phyloP scores from a whole-genome alignment of 2,329 filamentous ascomycete species.

The Arthrobotrys pseudoclavata region DNA sequence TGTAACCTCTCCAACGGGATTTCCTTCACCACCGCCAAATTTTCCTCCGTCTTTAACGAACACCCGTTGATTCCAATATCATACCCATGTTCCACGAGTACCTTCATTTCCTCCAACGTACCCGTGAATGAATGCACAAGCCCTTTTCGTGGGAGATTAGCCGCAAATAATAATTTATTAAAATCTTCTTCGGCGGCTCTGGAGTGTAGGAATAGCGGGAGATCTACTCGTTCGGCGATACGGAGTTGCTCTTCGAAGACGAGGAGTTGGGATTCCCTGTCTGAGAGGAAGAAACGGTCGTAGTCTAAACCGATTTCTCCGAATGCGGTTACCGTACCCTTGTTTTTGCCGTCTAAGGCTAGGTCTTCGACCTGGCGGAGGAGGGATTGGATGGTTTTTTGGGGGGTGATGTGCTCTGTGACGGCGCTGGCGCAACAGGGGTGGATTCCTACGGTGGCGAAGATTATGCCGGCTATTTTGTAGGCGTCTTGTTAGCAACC shows the following conservation, averaged over 20 bases:
- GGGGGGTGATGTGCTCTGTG: conserved; percentile 70
- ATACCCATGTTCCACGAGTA: conserved; percentile 82
- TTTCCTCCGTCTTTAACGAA: conserved; percentile 93
- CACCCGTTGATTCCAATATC: conserved; percentile 97
- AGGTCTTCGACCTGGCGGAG: conserved; percentile 75
- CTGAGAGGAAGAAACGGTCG: conserved; percentile 86
- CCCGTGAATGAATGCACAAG: conserved; percentile 97
- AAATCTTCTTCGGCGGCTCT: conserved; percentile 90
- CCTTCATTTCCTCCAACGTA: conserved; percentile 83
- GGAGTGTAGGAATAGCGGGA: conserved; percentile 93
- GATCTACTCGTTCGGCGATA: conserved; percentile 79
- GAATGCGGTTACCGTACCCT: conserved; percentile 79
- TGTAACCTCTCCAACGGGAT: conserved; percentile 85
- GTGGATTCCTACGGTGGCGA: conserved; percentile 92
- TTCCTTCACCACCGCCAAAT: conserved; percentile 83
- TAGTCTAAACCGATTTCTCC: conserved; percentile 98
- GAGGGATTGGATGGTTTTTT: conserved; percentile 62
- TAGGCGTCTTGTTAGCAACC: neutral
- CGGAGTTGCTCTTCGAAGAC: conserved; percentile 87
- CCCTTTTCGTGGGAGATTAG: conserved; percentile 72
- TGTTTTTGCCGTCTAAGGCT: conserved; percentile 72
- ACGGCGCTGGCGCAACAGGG: conserved; percentile 89
- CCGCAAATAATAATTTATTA: conserved; percentile 73
- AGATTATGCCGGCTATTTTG: conserved; percentile 79
- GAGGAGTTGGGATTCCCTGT: conserved; percentile 82